Percentiles rank a stretch among this genome's conserved stretches.
phyloP scores from a whole-genome alignment of 164 flowering plant genomes.

The Vitis cinerea region DNA sequence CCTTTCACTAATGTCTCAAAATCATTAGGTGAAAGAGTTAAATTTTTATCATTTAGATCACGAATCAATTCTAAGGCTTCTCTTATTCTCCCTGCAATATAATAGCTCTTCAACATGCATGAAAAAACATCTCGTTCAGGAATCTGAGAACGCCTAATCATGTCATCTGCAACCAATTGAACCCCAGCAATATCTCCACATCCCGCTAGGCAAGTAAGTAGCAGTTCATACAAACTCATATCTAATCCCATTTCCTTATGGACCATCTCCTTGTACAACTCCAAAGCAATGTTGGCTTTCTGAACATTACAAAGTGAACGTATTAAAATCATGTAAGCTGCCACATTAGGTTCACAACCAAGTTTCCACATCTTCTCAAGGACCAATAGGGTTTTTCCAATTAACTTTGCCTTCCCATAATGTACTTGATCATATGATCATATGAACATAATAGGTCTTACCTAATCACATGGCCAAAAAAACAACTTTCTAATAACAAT shows the following conservation, averaged over 20 bases:
- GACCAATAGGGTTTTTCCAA: conserved; percentile 50
- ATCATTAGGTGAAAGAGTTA: conserved; percentile 23
- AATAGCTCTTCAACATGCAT: conserved; percentile 52
- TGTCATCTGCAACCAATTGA: too few relatives aligned
- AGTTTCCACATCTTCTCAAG: conserved; percentile 63
- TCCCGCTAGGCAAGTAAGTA: too few relatives aligned
- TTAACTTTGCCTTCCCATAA: conserved; percentile 59
- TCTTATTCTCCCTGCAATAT: conserved; percentile 57
- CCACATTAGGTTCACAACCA: conserved; percentile 15
- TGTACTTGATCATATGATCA: too few relatives aligned
- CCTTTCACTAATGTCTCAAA: conserved; percentile 66
- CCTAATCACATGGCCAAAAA: too few relatives aligned
- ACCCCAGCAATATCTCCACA: too few relatives aligned
- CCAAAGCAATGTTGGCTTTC: conserved; percentile 67
- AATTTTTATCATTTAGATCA: conserved; percentile 27
- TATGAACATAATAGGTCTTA: too few relatives aligned
- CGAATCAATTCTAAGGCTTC: conserved; percentile 72
- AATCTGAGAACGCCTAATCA: too few relatives aligned
- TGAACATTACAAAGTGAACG: conserved; percentile 42
- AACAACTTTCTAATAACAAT: too few relatives aligned
- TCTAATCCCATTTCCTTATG: not conserved
- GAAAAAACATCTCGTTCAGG: too few relatives aligned
- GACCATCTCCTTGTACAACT: conserved; percentile 74
- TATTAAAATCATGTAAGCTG: conserved; percentile 44
- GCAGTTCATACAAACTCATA: too few relatives aligned